Conservation (phyloP, 805 yeast species). For the Cyberlindnera meyerae region DNA sequence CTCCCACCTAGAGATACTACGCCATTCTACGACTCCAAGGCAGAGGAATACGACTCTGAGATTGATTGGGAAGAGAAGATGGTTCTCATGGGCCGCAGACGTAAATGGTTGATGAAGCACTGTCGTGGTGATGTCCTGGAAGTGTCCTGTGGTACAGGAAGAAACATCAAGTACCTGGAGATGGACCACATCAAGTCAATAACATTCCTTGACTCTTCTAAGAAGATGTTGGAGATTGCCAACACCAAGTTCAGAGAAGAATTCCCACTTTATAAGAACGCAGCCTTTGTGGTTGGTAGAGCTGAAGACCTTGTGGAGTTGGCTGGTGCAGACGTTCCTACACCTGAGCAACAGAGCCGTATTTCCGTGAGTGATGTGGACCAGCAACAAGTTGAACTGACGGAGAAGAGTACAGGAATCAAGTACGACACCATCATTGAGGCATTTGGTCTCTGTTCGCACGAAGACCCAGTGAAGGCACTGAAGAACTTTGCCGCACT, state of each 20-base stretch:
- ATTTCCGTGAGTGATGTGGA: constrained; percentile 23
- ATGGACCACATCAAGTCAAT: constrained; percentile 59
- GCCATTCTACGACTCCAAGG: constrained; percentile 68
- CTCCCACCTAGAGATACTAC: constrained; percentile 79
- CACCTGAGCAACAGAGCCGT: constrained; percentile 1
- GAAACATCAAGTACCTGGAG: constrained; percentile 75
- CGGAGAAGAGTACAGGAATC: constrained; percentile 31
- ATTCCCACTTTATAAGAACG: constrained; percentile 65
- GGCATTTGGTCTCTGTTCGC: constrained; percentile 94
- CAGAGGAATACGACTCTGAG: constrained; percentile 74
- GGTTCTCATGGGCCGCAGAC: constrained; percentile 47
- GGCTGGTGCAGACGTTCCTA: constrained; percentile 32
- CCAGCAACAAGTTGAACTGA: constrained; percentile 21
- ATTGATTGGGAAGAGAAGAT: constrained; percentile 53
- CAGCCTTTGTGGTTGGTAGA: constrained; percentile 83
- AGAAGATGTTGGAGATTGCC: constrained; percentile 79
- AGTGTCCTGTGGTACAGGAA: constrained; percentile 94
- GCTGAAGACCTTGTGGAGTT: constrained; percentile 75
- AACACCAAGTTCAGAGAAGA: constrained; percentile 62
- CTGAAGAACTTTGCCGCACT: constrained; percentile 66
- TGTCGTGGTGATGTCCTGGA: constrained; percentile 87
- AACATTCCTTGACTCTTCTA: constrained; percentile 82
- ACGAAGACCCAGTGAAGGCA: constrained; percentile 85
- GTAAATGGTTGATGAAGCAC: constrained; percentile 77
- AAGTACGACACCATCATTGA: constrained; percentile 90